A percentile compares a stretch with the other conserved stretches of the same genome.
These are phyloP conservation scores for Gossypium gossypioides DNA, from an alignment of 441 rosid genomes.

Conservation along the genomic window DNA sequence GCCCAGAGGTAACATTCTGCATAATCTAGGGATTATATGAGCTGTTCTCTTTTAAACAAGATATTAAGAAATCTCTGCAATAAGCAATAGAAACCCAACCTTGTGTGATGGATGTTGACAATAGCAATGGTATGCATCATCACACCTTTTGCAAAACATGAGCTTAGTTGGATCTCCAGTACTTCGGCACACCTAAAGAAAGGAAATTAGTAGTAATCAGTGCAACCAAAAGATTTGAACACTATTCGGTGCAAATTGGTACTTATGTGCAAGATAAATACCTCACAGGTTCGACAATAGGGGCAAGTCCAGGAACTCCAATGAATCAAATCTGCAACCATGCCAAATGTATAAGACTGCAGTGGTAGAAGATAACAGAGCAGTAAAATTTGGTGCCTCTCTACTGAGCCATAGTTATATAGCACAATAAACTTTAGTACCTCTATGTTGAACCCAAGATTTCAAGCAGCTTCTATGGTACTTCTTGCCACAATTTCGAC, in stretches of 20 bases:
- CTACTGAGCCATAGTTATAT: conserved; percentile 22
- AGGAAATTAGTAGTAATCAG: not conserved
- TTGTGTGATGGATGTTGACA: conserved; percentile 99
- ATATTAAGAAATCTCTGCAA: conserved; percentile 3
- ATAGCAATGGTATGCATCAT: conserved; percentile 91
- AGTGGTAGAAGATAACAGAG: conserved; percentile 1
- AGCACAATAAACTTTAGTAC: conserved; percentile 34
- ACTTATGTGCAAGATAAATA: conserved; percentile 13
- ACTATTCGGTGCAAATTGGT: not conserved
- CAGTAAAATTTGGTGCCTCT: not conserved
- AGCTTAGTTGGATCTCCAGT: conserved; percentile 90
- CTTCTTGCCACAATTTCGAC: conserved; percentile 85
- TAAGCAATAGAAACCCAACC: conserved; percentile 29
- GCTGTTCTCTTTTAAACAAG: conserved; percentile 14
- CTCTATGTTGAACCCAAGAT: conserved; percentile 85
- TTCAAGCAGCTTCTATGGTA: conserved; percentile 80
- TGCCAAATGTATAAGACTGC: conserved; percentile 2
- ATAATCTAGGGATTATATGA: conserved; percentile 24
- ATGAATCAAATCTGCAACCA: conserved; percentile 66
- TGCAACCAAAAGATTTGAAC: conserved; percentile 1
- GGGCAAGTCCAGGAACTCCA: conserved; percentile 98
- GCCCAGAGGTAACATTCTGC: conserved; percentile 91
- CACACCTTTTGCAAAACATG: conserved; percentile 95
- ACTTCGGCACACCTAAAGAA: conserved; percentile 67
- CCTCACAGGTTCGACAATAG: conserved; percentile 86